Evolutionary conservation across 2,329 filamentous ascomycete species (phyloP), one percentile per base, ranked within the genome.

Genomic region (Cladosporium velox): DNA sequence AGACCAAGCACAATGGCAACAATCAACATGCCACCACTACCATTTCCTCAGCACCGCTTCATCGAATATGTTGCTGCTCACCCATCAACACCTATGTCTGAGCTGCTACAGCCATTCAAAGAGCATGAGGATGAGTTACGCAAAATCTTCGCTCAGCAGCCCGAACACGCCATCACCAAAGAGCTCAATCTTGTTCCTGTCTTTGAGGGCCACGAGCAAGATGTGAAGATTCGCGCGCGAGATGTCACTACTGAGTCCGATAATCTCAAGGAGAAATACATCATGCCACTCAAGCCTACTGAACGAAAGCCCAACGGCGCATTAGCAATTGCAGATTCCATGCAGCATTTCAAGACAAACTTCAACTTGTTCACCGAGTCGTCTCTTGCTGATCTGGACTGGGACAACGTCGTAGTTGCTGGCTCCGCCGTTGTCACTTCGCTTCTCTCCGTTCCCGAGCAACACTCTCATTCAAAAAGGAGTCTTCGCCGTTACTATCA

Each of bases 281-380:
- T 93, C 74, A 91, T 93, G 89, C 76, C 85, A 6, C 82, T 93
- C 32, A 82, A 85, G 0, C 78, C 85, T 0, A 81, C 87, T 3
- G 84, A 89, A 60, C 88, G 92, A 41, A 88, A 87, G 59, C 72
- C 81, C 0, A 79, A 87, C 74, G 89, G 86, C 5, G 85, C 88
- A 1, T 86, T 86, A 3, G 91, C 92, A 2, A 85, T 91, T 4
- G 91, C 93, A 0, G 75, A 83, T 28, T 85, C 85, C 14, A 75
- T 95, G 55, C 83, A 86, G 58, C 88, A 91, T 34, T 96, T 95
- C 72, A 87, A 88, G 74, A 85, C 86, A 59, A 94, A 95, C 77
- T 94, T 96, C 78, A 86, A 86, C 66, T 76, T 96, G 66, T 96
- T 96, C 75, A 92, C 90, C 1, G 92, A 96, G 77, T 90, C 87